Evolutionary conservation across 2,329 filamentous ascomycete species (phyloP).

Genomic region (Alternaria postmessia): DNA sequence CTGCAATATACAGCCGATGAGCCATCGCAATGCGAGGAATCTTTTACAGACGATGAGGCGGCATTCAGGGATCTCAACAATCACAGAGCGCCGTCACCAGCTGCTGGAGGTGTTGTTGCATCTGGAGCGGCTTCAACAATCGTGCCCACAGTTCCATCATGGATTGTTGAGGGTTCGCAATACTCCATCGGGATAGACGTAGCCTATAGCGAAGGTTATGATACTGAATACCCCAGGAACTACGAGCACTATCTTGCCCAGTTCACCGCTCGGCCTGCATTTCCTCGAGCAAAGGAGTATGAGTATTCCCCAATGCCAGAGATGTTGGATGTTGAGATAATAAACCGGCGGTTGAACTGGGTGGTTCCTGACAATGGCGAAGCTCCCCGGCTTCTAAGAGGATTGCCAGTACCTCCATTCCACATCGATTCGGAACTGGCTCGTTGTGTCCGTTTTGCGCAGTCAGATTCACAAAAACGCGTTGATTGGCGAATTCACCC

Average conservation of each 20-base stretch:
- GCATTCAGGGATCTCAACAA: background rate
- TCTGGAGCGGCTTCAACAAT: background rate
- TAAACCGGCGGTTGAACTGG: background rate
- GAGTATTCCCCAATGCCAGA: background rate
- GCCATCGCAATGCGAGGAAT: background rate
- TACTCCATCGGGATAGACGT: background rate
- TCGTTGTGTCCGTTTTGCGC: conserved; percentile 16
- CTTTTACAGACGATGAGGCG: background rate
- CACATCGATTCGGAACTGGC: background rate
- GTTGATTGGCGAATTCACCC: conserved; percentile 10
- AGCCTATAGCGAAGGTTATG: background rate
- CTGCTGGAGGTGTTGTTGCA: background rate
- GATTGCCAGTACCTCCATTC: background rate
- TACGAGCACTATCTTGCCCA: background rate
- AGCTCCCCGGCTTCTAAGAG: background rate
- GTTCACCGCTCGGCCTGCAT: background rate
- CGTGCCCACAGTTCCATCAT: background rate
- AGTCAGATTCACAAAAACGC: background rate
- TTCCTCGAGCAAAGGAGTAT: background rate
- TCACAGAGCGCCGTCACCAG: background rate
- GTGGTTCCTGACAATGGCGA: background rate
- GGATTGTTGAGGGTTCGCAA: background rate
- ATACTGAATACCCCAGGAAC: background rate
- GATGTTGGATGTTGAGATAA: background rate
- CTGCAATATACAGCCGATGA: background rate